phyloP scores from a whole-genome alignment of 176 grass and related monocot species.

The Carex littledalei region DNA sequence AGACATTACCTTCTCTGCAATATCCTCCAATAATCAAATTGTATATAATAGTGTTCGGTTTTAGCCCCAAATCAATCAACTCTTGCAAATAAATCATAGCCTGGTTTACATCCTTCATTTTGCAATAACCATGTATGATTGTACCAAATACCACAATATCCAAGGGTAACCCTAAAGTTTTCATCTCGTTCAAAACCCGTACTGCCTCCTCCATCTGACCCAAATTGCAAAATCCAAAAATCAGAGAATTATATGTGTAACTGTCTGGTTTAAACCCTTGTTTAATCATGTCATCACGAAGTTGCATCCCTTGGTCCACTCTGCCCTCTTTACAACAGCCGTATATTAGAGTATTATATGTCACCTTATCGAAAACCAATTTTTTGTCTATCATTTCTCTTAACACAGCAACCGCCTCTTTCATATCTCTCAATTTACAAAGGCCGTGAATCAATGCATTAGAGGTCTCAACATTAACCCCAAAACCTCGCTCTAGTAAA shows the following conservation, averaged over 20 bases:
- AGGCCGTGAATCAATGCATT: constrained; percentile 91
- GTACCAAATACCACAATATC: constrained; percentile 71
- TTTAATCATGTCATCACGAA: constrained; percentile 68
- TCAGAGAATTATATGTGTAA: constrained; percentile 64
- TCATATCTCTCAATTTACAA: constrained; percentile 44
- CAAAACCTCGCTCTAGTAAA: constrained; percentile 55
- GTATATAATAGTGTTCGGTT: constrained; percentile 64
- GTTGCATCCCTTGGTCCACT: constrained; percentile 56
- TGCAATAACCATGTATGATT: constrained; percentile 78
- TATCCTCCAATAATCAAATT: constrained; percentile 85
- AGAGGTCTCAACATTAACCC: constrained; percentile 51
- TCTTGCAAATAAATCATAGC: constrained; percentile 55
- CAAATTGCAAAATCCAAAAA: constrained; percentile 55
- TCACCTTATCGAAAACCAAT: constrained; percentile 57
- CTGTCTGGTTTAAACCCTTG: constrained; percentile 67
- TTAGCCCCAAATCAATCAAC: constrained; percentile 48
- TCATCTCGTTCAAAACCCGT: constrained; percentile 54
- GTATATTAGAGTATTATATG: constrained; percentile 81
- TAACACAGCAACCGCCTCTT: constrained; percentile 51
- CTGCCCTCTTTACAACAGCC: constrained; percentile 65
- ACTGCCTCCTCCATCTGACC: constrained; percentile 64
- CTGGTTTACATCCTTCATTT: constrained; percentile 67
- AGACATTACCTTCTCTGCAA: constrained; percentile 59
- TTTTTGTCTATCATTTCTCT: constrained; percentile 48
- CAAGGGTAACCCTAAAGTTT: constrained; percentile 44